Percentiles rank a stretch among this genome's conserved stretches.
phyloP scores from a whole-genome alignment of 1,284 basidiomycete genomes.

The Tranzscheliella williamsii region DNA sequence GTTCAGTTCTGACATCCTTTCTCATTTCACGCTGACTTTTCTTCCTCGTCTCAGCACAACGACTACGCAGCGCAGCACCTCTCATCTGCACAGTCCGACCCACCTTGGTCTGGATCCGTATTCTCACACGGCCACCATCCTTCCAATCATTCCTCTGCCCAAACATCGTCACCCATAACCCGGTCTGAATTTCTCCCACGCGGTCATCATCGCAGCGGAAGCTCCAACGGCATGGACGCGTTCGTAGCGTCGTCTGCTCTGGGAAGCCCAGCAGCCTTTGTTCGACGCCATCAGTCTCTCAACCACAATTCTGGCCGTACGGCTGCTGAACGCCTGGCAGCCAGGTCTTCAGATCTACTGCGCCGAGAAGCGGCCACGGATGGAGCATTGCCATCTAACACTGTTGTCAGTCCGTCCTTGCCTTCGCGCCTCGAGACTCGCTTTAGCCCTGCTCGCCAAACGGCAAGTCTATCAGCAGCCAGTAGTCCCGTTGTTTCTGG shows the following conservation, averaged over 20 bases:
- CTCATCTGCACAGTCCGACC: background rate
- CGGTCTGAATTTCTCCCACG: conserved; percentile 7
- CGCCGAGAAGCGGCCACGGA: no score
- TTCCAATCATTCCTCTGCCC: conserved; percentile 9
- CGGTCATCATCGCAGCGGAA: conserved; percentile 9
- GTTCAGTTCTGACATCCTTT: no score
- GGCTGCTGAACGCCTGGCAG: conserved; percentile 16
- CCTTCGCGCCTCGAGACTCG: conserved; percentile 14
- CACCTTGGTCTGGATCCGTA: conserved; percentile 2
- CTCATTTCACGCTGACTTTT: no score
- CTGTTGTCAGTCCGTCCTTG: no score
- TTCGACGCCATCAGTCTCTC: conserved; percentile 51
- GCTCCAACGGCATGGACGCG: conserved; percentile 5
- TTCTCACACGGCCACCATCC: conserved; percentile 11
- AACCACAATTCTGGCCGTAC: conserved; percentile 36
- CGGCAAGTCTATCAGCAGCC: conserved; percentile 20
- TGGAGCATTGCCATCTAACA: no score
- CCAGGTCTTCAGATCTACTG: conserved; percentile 20
- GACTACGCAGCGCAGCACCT: background rate
- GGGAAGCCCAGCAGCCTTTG: conserved; percentile 8
- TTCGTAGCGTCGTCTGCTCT: conserved; percentile 20
- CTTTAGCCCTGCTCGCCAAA: conserved; percentile 24
- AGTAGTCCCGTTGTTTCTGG: conserved; percentile 25
- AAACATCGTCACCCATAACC: conserved; percentile 21
- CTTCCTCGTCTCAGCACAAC: background rate